Percentiles rank a stretch among this genome's conserved stretches.
phyloP scores from a whole-genome alignment of 305 asterid species.

The Striga hermonthica region DNA sequence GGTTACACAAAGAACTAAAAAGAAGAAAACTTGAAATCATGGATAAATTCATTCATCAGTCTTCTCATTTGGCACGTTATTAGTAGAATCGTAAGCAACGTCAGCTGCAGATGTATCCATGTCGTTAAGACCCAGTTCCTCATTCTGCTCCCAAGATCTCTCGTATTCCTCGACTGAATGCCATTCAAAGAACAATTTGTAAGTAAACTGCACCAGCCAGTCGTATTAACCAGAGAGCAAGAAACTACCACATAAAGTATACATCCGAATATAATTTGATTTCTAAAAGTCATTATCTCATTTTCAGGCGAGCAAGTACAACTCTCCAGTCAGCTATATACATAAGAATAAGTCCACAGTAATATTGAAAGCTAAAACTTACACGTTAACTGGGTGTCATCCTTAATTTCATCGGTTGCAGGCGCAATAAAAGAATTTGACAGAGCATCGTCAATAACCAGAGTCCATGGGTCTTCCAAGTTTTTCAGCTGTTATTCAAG shows the following conservation, averaged over 20 bases:
- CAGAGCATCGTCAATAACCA: slow-evolving; percentile 84
- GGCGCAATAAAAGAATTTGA: slow-evolving; percentile 91
- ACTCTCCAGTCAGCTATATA: not conserved
- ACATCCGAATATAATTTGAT: too few species aligned
- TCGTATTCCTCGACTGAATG: slow-evolving; percentile 73
- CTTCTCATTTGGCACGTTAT: not conserved
- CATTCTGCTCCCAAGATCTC: slow-evolving; percentile 93
- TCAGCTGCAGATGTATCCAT: slow-evolving; percentile 90
- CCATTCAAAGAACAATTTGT: not conserved
- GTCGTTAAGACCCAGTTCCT: slow-evolving; percentile 90
- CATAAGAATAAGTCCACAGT: not conserved
- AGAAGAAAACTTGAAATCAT: too few species aligned
- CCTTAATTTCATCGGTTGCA: slow-evolving; percentile 63
- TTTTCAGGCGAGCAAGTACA: not conserved
- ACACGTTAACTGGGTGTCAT: slow-evolving; percentile 73
- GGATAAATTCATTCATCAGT: slow-evolving; percentile 24
- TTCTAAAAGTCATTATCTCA: too few species aligned
- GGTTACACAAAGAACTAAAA: too few species aligned
- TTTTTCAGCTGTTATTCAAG: slow-evolving; percentile 54
- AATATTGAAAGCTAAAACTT: slow-evolving; percentile 28
- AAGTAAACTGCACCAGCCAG: not conserved
- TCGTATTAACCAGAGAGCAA: not conserved
- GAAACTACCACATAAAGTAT: not conserved
- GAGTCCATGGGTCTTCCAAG: slow-evolving; percentile 80
- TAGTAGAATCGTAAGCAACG: slow-evolving; percentile 43